These are phyloP conservation scores for Phytopythium kandeliae DNA, from an alignment of 352 stramenopile species.

Conservation along the genomic window DNA sequence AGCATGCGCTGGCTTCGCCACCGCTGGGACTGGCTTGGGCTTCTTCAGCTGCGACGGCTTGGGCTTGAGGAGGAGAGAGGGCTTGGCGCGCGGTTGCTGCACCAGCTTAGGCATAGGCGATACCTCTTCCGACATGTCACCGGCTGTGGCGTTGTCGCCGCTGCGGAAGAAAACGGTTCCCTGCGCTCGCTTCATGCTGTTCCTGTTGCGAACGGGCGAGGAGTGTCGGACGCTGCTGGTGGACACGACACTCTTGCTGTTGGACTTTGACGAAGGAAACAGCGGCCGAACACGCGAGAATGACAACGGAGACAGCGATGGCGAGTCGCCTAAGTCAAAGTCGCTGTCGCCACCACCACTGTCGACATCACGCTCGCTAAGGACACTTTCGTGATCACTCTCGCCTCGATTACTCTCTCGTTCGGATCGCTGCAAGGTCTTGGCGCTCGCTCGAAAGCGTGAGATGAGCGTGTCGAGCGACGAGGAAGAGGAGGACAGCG, in stretches of 20 bases:
- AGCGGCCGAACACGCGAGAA: not conserved
- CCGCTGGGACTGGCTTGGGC: not conserved
- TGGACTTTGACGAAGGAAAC: not conserved
- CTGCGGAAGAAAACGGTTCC: conserved; percentile 1
- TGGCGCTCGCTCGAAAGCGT: conserved; percentile 33
- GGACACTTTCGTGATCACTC: conserved; percentile 9
- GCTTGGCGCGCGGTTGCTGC: conserved; percentile 32
- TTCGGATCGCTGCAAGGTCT: not conserved
- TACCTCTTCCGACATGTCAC: conserved; percentile 7
- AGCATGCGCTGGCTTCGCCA: not conserved
- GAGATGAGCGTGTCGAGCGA: conserved; percentile 50
- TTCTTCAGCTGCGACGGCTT: conserved; percentile 18
- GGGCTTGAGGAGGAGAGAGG: conserved; percentile 21
- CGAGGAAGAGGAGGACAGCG: conserved; percentile 1
- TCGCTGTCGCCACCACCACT: not conserved
- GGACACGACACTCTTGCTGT: not conserved
- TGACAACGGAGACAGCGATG: conserved; percentile 4
- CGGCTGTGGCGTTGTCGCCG: not conserved
- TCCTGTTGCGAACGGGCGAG: conserved; percentile 1
- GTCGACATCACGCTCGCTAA: not conserved
- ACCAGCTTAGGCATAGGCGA: conserved; percentile 47
- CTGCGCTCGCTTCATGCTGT: conserved; percentile 1
- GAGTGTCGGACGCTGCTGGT: not conserved
- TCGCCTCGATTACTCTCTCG: conserved; percentile 1
- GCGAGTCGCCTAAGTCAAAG: not conserved